Base-by-base conservation (phyloP, 495 filamentous ascomycete genomes). In the Penicillium odoratum region DNA sequence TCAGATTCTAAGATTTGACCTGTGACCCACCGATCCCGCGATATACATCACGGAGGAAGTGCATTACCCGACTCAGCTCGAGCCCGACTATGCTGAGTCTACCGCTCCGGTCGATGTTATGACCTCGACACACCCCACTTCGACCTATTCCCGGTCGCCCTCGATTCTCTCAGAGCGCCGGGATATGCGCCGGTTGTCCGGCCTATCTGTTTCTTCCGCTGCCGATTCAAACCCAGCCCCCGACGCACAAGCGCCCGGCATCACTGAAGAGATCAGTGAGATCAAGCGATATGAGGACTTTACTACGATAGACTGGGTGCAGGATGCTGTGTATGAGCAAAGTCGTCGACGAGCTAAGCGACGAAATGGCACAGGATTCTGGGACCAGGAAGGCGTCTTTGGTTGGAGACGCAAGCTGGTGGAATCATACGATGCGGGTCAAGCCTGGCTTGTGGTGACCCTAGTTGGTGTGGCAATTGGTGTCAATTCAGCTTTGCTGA, bases 281-380 rank as follows among this genome's bases (percentile, higher is more conserved):
- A 97, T 98, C 69, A 96, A 97, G 74, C 84, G 95, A 74, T 98
- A 98, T 77, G 94, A 98, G 70, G 86, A 91, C 68, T 98, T 98
- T 69, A 97, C 93, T 5, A 98, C 94, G 0, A 98, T 98, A 83
- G 93, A 98, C 71, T 98, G 94, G 94, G 92, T 98, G 1, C 92
- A 98, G 69, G 94, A 98, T 85, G 93, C 93, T 2, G 88, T 93
- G 13, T 87, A 92, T 47, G 94, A 96, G 71, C 90, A 96, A 71
- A 74, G 89, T 36, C 84, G 93, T 48, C 82, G 93, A 50, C 88
- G 89, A 65, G 84, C 89, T 18, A 80, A 86, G 68, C 82, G 88
- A 65, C 86, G 84, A 76, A 86, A 87, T 60, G 84, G 85, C 15
- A 87, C 83, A 18, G 87, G 90, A 3, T 89, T 89, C 63, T 92